phyloP scores from a whole-genome alignment of 2,329 filamentous ascomycete species.

The Colletotrichum tropicicola region DNA sequence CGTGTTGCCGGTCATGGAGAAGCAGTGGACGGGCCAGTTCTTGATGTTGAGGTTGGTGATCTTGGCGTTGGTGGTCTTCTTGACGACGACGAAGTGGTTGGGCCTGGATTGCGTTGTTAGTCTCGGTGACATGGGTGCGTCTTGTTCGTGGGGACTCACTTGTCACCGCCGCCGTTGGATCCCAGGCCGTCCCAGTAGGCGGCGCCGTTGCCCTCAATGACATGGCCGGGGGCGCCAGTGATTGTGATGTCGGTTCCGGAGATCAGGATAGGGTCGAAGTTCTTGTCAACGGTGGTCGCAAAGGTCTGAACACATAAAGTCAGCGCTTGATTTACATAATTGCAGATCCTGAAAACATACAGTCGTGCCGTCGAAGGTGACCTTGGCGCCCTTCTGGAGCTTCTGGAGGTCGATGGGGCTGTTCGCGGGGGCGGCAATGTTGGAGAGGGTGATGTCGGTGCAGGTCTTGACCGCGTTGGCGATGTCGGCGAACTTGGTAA shows the following conservation, averaged over 20 bases:
- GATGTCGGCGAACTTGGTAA: conserved; percentile 14
- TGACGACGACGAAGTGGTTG: conserved; percentile 26
- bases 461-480: conserved; percentile 19
- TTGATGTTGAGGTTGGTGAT: conserved; percentile 24
- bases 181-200: conserved; percentile 27
- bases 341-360: background rate
- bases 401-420: conserved; percentile 18
- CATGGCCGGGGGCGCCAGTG: conserved; percentile 17
- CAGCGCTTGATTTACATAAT: background rate
- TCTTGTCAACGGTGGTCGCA: background rate
- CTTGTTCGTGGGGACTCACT: background rate
- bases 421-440: conserved; percentile 18
- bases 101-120: conserved; percentile 6
- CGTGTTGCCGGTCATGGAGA: conserved; percentile 21
- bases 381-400: conserved; percentile 9
- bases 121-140: background rate
- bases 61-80: conserved; percentile 22
- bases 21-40: conserved; percentile 31
- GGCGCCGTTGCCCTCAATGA: conserved; percentile 25
- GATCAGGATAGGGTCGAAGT: conserved; percentile 24
- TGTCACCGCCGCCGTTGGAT: conserved; percentile 22
- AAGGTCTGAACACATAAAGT: conserved; percentile 10
- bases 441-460: conserved; percentile 21
- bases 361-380: conserved; percentile 24
- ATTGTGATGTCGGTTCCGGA: conserved; percentile 20